phyloP scores from a whole-genome alignment of 2,329 filamentous ascomycete species.

The Lecanosticta acicola region DNA sequence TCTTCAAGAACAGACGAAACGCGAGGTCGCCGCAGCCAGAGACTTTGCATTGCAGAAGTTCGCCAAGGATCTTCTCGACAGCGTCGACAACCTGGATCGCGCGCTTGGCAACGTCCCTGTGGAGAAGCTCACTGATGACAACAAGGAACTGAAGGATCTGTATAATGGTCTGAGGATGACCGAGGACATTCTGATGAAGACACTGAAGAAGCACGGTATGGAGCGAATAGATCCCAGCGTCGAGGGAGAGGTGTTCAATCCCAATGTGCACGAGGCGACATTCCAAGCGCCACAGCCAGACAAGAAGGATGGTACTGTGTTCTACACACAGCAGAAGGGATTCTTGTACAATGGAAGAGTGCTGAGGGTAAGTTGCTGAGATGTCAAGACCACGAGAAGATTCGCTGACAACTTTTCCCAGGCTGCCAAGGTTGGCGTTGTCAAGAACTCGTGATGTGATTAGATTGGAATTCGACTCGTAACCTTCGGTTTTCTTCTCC shows the following conservation, averaged over 20 bases:
- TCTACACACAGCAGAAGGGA: constrained; percentile 91
- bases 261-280: constrained; percentile 92
- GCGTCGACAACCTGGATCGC: constrained; percentile 94
- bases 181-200: constrained; percentile 77
- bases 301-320: constrained; percentile 85
- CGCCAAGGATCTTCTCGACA: constrained; percentile 89
- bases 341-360: constrained; percentile 89
- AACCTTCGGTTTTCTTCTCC: not conserved
- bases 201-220: constrained; percentile 88
- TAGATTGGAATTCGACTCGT: not conserved
- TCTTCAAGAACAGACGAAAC: constrained; percentile 87
- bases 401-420: constrained; percentile 25
- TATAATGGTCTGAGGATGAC: constrained; percentile 95
- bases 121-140: constrained; percentile 61
- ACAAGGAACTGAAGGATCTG: constrained; percentile 71
- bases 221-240: constrained; percentile 74
- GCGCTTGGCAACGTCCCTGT: constrained; percentile 73
- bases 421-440: constrained; percentile 92
- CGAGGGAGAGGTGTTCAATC: constrained; percentile 81
- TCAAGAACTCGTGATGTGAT: constrained; percentile 61
- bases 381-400: constrained; percentile 13
- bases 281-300: constrained; percentile 85
- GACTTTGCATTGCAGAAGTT: constrained; percentile 95
- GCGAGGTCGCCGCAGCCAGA: constrained; percentile 79
- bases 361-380: constrained; percentile 52